Base-by-base conservation (phyloP, 2,329 filamentous ascomycete species). In the Aspergillus eucalypticola region DNA sequence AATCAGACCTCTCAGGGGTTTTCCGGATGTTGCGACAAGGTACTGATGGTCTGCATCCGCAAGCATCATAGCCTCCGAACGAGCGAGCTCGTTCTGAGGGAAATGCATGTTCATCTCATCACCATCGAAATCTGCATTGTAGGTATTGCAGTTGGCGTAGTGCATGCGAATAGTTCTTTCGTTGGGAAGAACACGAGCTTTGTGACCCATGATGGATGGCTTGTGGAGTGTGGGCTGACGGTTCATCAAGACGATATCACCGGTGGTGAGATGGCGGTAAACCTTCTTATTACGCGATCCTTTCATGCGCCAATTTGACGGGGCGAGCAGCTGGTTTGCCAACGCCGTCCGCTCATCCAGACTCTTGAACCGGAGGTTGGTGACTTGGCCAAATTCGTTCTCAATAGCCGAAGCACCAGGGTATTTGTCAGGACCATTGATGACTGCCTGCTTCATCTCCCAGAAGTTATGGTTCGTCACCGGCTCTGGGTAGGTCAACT, bases 71-170 rank as follows among this genome's bases (percentile, higher is more conserved):
- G 95, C 95, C 79, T 99, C 95, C 2, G 94, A 91, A 67, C 95
- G 86, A 15, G 95, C 95, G 65, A 98, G 83, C 74, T 98, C 96
- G 68, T 96, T 98, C 70, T 99, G 95, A 1, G 95, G 95, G 72
- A 99, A 98, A 78, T 99, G 95, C 93, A 99, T 96, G 76, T 99
- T 99, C 95, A 99, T 99, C 77, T 99, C 95, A 74, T 99, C 95
- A 76, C 95, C 95, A 72, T 99, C 96, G 73, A 99, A 99, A 83
- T 99, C 95, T 32, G 95, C 95, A 70, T 99, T 99, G 83, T 99
- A 99, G 0, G 95, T 97, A 73, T 99, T 99, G 76, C 95, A 98
- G 76, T 99, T 99, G 70, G 95, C 94, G 78, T 99, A 99, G 81
- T 99, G 95, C 94, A 99, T 98, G 66, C 95, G 92, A 74, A 99